Evolutionary conservation across 108 stramenopile genomes (phyloP), one percentile per base, ranked within the genome.

Genomic region (Nitzschia sp.): DNA sequence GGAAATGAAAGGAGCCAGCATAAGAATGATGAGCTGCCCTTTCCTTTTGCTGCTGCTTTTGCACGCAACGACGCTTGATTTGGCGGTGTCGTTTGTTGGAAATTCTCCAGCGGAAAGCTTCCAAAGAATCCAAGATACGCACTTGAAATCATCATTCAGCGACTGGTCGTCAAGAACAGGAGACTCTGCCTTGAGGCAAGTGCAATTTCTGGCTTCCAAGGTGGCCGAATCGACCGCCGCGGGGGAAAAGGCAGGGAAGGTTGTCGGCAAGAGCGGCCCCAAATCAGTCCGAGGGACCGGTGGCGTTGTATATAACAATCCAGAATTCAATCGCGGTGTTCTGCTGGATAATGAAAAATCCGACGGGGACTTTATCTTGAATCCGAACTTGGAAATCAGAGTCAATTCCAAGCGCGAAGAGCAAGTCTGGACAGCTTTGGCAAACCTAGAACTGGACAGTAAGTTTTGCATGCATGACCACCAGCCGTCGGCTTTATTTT

Each of bases 361-460:
- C 13, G 5, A 47, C 13, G 25, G 25, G 44, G 21, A 33, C 1
- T 50, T 47, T 1, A 4, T 31, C 0, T 32, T 33, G 27, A 25
- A 25, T 28, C 47, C 45, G 28, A 32, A 0, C 28, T 30, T 28
- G 8, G 26, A 63, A 38, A 48, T 72, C 15, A 44, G 45, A 0
- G 36, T 53, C 16, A 44, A 28, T 0, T 26, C 50, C 3, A 73
- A 66, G 21, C 63, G 63, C 45, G 46, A 69, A 47, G 61, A 66
- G 66, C 72, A 73, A 66, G 81, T 82, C 1, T 77, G 72, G 72
- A 53, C 66, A 6, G 81, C 81, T 9, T 45, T 82, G 45, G 72
- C 68, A 19, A 82, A 60, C 33, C 46, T 82, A 31, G 81, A 82
- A 62, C 21, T 57, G 19, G 81, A 82, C 41, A 73, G 60, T 62